phyloP scores from a whole-genome alignment of 2,329 filamentous ascomycete genomes.

The Gaeumannomyces tritici region DNA sequence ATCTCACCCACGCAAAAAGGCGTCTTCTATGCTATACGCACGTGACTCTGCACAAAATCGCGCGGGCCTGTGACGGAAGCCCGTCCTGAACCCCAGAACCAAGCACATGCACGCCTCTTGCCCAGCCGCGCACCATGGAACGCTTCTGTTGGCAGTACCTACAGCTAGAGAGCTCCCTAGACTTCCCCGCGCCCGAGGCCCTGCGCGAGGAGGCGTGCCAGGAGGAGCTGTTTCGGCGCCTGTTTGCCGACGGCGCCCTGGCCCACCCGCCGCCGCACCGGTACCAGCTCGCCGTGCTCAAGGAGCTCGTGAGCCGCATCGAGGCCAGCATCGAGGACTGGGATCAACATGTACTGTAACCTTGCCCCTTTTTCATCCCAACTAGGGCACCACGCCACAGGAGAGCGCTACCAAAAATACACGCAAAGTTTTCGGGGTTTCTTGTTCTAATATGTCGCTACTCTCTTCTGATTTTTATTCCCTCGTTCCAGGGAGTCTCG shows the following conservation, averaged over 20 bases:
- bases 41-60: background rate
- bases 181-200: constrained; percentile 49
- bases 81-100: background rate
- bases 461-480: constrained; percentile 1
- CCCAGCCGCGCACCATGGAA: background rate
- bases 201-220: constrained; percentile 57
- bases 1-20: background rate
- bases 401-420: background rate
- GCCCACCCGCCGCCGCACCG: constrained; percentile 52
- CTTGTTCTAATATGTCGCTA: constrained; percentile 1
- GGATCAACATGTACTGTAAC: constrained; percentile 69
- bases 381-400: too few relatives aligned
- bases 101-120: background rate
- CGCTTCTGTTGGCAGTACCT: constrained; percentile 65
- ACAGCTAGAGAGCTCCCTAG: constrained; percentile 58
- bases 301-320: constrained; percentile 59
- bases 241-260: constrained; percentile 53
- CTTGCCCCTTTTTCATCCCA: too few relatives aligned
- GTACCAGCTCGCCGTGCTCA: constrained; percentile 66
- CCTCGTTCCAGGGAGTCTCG: constrained; percentile 59
- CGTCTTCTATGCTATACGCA: background rate
- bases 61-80: background rate
- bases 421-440: too few relatives aligned
- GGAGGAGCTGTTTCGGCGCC: constrained; percentile 49
- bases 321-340: constrained; percentile 71